Evolutionary conservation across 768 basidiomycete species (phyloP).

Genomic region (Boletus edulis): DNA sequence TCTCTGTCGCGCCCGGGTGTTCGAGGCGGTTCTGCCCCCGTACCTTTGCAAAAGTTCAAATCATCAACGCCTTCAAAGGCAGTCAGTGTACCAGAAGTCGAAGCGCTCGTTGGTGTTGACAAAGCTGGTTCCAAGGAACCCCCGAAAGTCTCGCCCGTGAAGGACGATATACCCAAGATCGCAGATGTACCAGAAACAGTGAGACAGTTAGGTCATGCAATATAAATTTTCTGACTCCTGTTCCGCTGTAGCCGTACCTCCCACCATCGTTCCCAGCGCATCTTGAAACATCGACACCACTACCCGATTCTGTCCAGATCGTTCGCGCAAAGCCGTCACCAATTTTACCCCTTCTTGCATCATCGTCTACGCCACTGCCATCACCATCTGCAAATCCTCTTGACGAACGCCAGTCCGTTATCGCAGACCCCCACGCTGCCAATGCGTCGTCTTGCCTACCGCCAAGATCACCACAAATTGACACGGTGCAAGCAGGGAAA

Average conservation of each 20-base stretch:
- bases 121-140: neutral
- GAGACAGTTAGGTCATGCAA: slow-evolving; percentile 16
- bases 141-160: neutral
- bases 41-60: slow-evolving; percentile 11
- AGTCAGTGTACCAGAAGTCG: neutral
- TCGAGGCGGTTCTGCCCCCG: slow-evolving; percentile 5
- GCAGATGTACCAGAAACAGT: slow-evolving; percentile 38
- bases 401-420: slow-evolving; percentile 10
- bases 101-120: neutral
- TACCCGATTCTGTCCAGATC: slow-evolving; percentile 16
- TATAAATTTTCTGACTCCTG: slow-evolving; percentile 12
- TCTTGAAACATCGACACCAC: slow-evolving; percentile 54
- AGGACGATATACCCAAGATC: slow-evolving; percentile 25
- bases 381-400: slow-evolving; percentile 22
- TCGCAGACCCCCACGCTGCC: slow-evolving; percentile 6
- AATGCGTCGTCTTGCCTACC: slow-evolving; percentile 14
- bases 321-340: slow-evolving; percentile 43
- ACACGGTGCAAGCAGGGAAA: slow-evolving; percentile 21
- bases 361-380: slow-evolving; percentile 26
- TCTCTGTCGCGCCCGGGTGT: neutral
- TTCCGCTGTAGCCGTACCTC: slow-evolving; percentile 38
- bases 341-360: slow-evolving; percentile 30
- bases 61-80: slow-evolving; percentile 9
- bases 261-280: slow-evolving; percentile 57
- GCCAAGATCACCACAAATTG: slow-evolving; percentile 14